Percentiles rank a stretch among this genome's conserved stretches.
phyloP scores from a whole-genome alignment of 768 basidiomycete species.

The Phanerochaete sordida region DNA sequence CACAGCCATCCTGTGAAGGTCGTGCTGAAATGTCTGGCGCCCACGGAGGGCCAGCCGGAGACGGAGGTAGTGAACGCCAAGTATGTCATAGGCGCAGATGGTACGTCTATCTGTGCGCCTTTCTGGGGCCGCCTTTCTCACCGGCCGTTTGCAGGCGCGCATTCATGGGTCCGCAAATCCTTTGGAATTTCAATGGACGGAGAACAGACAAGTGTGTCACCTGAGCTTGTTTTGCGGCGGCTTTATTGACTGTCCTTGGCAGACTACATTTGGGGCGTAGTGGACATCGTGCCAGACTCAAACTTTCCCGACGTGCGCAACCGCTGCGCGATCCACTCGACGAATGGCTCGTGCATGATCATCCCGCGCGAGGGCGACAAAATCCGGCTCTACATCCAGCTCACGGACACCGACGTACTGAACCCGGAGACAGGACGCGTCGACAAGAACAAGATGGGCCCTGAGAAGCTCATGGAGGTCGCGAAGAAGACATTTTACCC shows the following conservation, averaged over 20 bases:
- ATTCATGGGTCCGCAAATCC: slow-evolving; percentile 77
- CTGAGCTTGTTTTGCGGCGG: too few relatives aligned
- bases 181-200: slow-evolving; percentile 72
- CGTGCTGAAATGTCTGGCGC: slow-evolving; percentile 38
- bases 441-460: slow-evolving; percentile 35
- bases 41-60: slow-evolving; percentile 28
- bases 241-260: slow-evolving; percentile 8
- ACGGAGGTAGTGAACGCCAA: slow-evolving; percentile 62
- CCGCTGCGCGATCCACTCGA: slow-evolving; percentile 46
- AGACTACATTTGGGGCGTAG: slow-evolving; percentile 81
- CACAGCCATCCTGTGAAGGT: slow-evolving; percentile 36
- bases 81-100: slow-evolving; percentile 74
- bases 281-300: slow-evolving; percentile 51
- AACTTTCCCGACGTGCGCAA: slow-evolving; percentile 55
- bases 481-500: slow-evolving; percentile 39
- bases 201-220: slow-evolving; percentile 48
- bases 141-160: slow-evolving; percentile 51
- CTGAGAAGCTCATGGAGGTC: slow-evolving; percentile 38
- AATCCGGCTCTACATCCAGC: slow-evolving; percentile 50
- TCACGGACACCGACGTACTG: slow-evolving; percentile 35
- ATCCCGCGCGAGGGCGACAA: slow-evolving; percentile 48
- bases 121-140: neutral
- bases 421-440: slow-evolving; percentile 37
- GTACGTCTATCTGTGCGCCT: slow-evolving; percentile 27
- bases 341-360: slow-evolving; percentile 45